phyloP scores from a whole-genome alignment of 2,329 filamentous ascomycete genomes.

The Fusarium poae region DNA sequence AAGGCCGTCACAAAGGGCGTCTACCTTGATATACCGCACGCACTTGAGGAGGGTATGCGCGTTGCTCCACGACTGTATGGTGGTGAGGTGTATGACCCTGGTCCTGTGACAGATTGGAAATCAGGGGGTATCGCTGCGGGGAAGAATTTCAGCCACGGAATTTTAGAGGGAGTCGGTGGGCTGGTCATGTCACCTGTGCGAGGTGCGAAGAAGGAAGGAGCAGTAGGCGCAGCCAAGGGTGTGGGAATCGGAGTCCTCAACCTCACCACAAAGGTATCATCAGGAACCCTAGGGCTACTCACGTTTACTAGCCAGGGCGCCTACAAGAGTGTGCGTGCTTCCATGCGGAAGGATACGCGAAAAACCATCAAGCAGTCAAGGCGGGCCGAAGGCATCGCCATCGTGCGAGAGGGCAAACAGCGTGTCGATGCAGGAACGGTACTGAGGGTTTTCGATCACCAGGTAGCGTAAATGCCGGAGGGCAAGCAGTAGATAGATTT shows the following conservation, averaged over 20 bases:
- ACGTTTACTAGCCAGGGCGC: constrained; percentile 16
- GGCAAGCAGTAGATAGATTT: not conserved
- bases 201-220: constrained; percentile 2
- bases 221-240: constrained; percentile 2
- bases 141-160: not conserved
- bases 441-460: not conserved
- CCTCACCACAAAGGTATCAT: not conserved
- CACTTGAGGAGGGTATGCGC: not conserved
- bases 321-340: constrained; percentile 14
- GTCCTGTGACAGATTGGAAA: constrained; percentile 1
- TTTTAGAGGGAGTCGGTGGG: not conserved
- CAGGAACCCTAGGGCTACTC: constrained; percentile 18
- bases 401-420: not conserved
- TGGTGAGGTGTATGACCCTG: not conserved
- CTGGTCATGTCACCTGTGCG: not conserved
- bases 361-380: not conserved
- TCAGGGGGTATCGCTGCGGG: not conserved
- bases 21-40: not conserved
- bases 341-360: constrained; percentile 1
- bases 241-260: not conserved
- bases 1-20: too few species aligned
- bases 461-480: not conserved
- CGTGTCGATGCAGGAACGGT: not conserved
- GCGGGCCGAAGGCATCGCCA: not conserved
- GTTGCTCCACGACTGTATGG: constrained; percentile 6